Evolutionary conservation across 83 land plant species (phyloP).

Genomic region (Diphasiastrum complanatum): DNA sequence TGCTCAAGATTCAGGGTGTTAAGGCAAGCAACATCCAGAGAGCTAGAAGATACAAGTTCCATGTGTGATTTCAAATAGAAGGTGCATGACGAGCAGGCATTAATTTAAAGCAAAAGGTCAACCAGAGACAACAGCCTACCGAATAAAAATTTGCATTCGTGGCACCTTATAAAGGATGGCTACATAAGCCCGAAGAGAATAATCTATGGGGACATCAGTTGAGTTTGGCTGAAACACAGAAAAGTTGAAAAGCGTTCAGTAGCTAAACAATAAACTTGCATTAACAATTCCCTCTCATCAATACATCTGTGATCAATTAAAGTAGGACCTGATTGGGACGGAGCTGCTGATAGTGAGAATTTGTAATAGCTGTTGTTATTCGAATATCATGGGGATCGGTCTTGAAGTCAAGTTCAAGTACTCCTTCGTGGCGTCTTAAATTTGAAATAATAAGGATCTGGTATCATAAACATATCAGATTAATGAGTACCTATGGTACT

Average conservation of each 20-base stretch:
- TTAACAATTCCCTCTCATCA: not conserved
- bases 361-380: conserved; percentile 13
- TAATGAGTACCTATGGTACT: too few relatives aligned
- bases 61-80: too few relatives aligned
- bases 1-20: too few relatives aligned
- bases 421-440: conserved; percentile 12
- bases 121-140: conserved; percentile 3
- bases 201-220: conserved; percentile 11
- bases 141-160: conserved; percentile 11
- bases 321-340: conserved; percentile 12
- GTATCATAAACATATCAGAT: too few relatives aligned
- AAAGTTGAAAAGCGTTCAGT: too few relatives aligned
- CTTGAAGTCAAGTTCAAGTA: conserved; percentile 9
- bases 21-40: too few relatives aligned
- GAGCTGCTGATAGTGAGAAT: conserved; percentile 14
- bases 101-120: too few relatives aligned
- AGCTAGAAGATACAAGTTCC: too few relatives aligned
- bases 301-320: too few relatives aligned
- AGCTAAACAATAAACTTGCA: too few relatives aligned
- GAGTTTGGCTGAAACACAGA: conserved; percentile 9
- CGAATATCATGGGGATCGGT: conserved; percentile 18
- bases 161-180: conserved; percentile 10
- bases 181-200: conserved; percentile 16
- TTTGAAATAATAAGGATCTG: conserved; percentile 17
- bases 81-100: too few relatives aligned